phyloP scores from a whole-genome alignment of 257 asterid species.

The Solanum etuberosum region DNA sequence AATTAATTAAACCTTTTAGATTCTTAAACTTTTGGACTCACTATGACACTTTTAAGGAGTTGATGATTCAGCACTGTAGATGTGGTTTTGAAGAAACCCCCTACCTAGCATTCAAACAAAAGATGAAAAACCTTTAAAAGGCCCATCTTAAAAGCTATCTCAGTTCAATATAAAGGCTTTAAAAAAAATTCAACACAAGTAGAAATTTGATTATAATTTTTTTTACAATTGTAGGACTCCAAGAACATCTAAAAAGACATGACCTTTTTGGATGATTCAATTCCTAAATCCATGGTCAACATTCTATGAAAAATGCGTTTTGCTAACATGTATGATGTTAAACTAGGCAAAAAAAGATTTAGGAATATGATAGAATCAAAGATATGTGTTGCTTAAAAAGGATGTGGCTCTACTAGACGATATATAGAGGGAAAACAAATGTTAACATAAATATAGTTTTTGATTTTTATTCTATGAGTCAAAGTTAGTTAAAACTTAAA shows the following conservation, averaged over 20 bases:
- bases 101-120: too few relatives aligned
- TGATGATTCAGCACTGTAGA: neutral
- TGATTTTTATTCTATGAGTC: neutral
- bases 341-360: neutral
- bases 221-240: neutral
- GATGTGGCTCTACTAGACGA: neutral
- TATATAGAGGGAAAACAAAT: neutral
- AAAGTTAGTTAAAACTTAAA: neutral
- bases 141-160: neutral
- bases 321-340: neutral
- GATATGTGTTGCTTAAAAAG: too few relatives aligned
- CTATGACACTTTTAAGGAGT: neutral
- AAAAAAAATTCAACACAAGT: neutral
- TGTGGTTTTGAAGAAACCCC: neutral
- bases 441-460: too few relatives aligned
- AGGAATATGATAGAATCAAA: neutral
- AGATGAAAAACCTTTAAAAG: neutral
- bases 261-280: neutral
- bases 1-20: too few relatives aligned
- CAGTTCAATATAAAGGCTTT: neutral
- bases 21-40: neutral
- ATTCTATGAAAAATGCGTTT: neutral
- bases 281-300: neutral
- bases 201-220: neutral
- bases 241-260: slow-evolving; percentile 1